These are phyloP conservation scores for Aspergillus diversus DNA, from an alignment of 495 filamentous ascomycete species.

Conservation along the genomic window DNA sequence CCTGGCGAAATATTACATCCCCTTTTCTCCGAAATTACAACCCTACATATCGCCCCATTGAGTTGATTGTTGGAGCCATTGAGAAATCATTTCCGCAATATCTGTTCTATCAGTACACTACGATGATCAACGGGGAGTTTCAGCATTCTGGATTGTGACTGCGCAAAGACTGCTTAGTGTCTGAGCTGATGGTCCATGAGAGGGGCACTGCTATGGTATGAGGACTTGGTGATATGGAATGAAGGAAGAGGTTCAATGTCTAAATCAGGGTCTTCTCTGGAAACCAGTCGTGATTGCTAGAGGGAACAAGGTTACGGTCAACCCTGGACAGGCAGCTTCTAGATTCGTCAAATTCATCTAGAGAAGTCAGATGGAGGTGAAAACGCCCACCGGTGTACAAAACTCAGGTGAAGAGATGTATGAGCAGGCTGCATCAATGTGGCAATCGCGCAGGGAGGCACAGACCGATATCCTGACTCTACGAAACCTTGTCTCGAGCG, in stretches of 20 bases:
- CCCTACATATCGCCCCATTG: neutral
- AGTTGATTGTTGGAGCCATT: neutral
- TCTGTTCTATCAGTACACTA: constrained; percentile 8
- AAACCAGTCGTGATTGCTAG: constrained; percentile 20
- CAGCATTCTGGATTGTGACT: constrained; percentile 9
- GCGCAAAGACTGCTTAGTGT: constrained; percentile 4
- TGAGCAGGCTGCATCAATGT: constrained; percentile 26
- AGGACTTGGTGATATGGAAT: constrained; percentile 12
- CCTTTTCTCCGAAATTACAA: neutral
- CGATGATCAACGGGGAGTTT: constrained; percentile 3
- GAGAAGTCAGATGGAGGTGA: constrained; percentile 15
- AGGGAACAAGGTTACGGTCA: constrained; percentile 19
- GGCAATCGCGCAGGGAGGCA: constrained; percentile 21
- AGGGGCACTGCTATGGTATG: constrained; percentile 13
- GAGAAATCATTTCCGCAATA: neutral
- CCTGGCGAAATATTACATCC: neutral
- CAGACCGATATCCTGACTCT: constrained; percentile 28
- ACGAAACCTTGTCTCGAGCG: constrained; percentile 40
- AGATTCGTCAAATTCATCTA: constrained; percentile 15
- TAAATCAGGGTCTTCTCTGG: constrained; percentile 18
- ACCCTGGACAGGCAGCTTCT: constrained; percentile 13
- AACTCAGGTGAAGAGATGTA: constrained; percentile 19
- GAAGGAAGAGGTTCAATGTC: constrained; percentile 17
- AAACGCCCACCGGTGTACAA: constrained; percentile 12
- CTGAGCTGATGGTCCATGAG: constrained; percentile 24